phyloP scores from a whole-genome alignment of 495 filamentous ascomycete species.

The Chaetomidium leptoderma region DNA sequence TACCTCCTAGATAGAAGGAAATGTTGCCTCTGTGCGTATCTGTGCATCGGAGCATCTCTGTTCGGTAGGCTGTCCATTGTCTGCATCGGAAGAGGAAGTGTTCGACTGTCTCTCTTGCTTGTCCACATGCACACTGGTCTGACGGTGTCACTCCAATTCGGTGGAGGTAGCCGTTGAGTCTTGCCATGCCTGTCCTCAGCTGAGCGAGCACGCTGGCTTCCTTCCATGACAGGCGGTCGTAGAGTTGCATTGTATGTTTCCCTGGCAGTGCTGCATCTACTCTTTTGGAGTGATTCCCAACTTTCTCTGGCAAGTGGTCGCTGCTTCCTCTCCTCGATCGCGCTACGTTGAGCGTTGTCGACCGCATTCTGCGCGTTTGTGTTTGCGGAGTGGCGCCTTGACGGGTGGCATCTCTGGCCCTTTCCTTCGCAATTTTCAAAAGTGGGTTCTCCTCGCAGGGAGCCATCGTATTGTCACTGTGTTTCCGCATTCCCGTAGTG shows the following conservation, averaged over 20 bases:
- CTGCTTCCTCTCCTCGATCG: no score
- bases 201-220: conserved; percentile 4
- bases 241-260: background rate
- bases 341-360: background rate
- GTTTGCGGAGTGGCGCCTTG: background rate
- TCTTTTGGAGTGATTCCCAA: background rate
- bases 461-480: no score
- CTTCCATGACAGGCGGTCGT: conserved; percentile 2
- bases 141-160: background rate
- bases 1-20: no score
- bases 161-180: conserved; percentile 6
- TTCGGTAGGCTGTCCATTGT: no score
- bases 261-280: background rate
- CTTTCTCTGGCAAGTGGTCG: background rate
- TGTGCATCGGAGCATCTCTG: no score
- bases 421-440: background rate
- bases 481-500: no score
- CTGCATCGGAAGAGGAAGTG: no score
- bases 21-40: no score
- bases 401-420: background rate
- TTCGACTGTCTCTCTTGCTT: conserved; percentile 1
- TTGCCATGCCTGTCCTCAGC: conserved; percentile 8
- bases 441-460: no score
- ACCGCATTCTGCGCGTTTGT: background rate
- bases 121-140: conserved; percentile 1